Evolutionary conservation across 2,329 filamentous ascomycete species (phyloP), one percentile per base, ranked within the genome.

Genomic region (Cladosporium oxysporum): DNA sequence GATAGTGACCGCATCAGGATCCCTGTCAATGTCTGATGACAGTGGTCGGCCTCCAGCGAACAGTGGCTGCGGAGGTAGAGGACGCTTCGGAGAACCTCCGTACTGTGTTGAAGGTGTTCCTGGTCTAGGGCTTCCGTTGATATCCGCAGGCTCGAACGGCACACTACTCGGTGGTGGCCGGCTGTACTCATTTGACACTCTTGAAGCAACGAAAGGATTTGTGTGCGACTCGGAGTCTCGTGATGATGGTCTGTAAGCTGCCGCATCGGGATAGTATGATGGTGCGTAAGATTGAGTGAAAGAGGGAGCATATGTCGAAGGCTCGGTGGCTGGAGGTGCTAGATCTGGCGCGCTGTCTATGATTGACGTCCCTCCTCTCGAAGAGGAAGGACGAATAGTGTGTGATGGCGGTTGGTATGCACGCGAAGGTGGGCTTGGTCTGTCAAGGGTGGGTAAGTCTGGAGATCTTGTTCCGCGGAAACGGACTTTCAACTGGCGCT

Each of bases 71-170:
- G 93, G 92, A 2, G 95, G 95, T 35, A 98, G 83, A 3, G 94
- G 94, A 65, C 94, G 86, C 71, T 92, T 87, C 12, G 93, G 92
- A 75, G 92, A 96, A 3, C 93, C 91, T 23, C 93, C 91, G 76
- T 98, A 97, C 76, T 88, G 86, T 2, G 92, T 94, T 0, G 93
- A 93, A 1, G 94, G 93, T 0, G 94, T 97, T 5, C 94, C 94
- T 1, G 95, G 94, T 66, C 95, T 83, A 7, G 95, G 93, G 68
- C 88, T 93, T 58, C 95, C 95, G 74, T 98, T 94, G 66, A 98
- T 80, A 72, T 97, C 93, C 26, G 89, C 85, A 0, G 93, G 92
- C 78, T 98, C 95, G 78, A 95, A 98, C 4, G 88, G 84, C 28
- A 90, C 82, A 70, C 83, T 88, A 0, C 88, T 87, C 1, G 91